Base-by-base conservation (phyloP, 2,329 filamentous ascomycete species). In the Paradendryphiella salina region DNA sequence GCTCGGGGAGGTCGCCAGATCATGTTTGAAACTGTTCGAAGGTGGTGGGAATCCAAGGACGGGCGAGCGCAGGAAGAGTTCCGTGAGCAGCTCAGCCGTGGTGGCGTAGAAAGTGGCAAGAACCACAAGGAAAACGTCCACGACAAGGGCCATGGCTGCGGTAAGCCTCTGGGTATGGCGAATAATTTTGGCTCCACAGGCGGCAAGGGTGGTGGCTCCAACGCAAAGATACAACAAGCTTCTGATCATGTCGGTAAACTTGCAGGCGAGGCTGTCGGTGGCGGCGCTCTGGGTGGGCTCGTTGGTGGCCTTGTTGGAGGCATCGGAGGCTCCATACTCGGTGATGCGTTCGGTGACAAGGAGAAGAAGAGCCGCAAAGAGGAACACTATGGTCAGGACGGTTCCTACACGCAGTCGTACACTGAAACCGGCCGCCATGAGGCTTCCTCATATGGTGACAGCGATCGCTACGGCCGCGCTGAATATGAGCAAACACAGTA, bases 71-170 rank as follows among this genome's bases (percentile, higher is more conserved):
- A 85, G 60, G 77, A 88, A 11, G 82, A 84, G 28, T 84, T 94
- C 57, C 86, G 90, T 47, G 75, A 80, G 43, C 88, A 91, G 75
- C 81, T 96, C 37, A 89, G 86, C 63, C 85, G 90, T 14, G 79
- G 87, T 0, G 92, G 93, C 51, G 90, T 96, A 41, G 72, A 85
- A 70, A 79, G 83, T 38, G 89, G 89, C 13, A 80, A 86, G 54
- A 96, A 96, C 73, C 92, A 96, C 76, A 93, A 90, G 73, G 85
- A 90, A 63, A 90, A 89, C 21, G 87, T 93, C 9, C 76, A 90
- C 13, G 91, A 96, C 72, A 86, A 83, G 44, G 92, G 92, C 5
- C 90, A 96, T 69, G 90, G 90, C 43, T 96, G 90, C 67, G 85
- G 89, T 53, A 91, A 91, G 73, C 84, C 85, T 13, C 79, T 96